These are phyloP conservation scores for Ambrosia trifida DNA, from an alignment of 129 eudicot genomes.

Conservation along the genomic window DNA sequence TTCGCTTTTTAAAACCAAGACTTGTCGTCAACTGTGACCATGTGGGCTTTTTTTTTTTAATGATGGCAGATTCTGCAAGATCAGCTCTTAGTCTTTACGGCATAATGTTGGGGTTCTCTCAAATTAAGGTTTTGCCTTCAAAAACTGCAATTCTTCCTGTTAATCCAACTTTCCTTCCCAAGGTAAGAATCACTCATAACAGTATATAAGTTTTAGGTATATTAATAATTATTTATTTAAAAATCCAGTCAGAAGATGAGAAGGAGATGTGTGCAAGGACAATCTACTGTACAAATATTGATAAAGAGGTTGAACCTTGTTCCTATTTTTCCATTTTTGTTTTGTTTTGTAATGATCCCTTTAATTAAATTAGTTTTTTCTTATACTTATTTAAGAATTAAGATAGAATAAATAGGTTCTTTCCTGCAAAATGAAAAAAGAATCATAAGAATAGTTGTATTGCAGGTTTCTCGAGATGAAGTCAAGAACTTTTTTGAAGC, in stretches of 20 bases:
- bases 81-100: slow-evolving; percentile 82
- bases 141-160: slow-evolving; percentile 98
- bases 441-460: background rate
- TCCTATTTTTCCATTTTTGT: background rate
- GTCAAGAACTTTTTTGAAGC: slow-evolving; percentile 84
- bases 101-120: slow-evolving; percentile 76
- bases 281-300: slow-evolving; percentile 96
- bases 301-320: slow-evolving; percentile 70
- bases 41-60: background rate
- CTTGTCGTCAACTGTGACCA: background rate
- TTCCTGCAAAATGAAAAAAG: slow-evolving; percentile 4
- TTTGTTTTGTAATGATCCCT: background rate
- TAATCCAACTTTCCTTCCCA: slow-evolving; percentile 93
- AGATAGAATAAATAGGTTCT: background rate
- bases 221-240: background rate
- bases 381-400: background rate
- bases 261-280: slow-evolving; percentile 98
- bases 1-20: no score
- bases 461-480: slow-evolving; percentile 84
- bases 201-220: background rate
- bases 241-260: slow-evolving; percentile 87
- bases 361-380: background rate
- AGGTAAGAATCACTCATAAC: slow-evolving; percentile 47
- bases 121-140: slow-evolving; percentile 84
- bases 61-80: slow-evolving; percentile 71